Base-by-base conservation (phyloP, 768 basidiomycete species). In the Crepidotus variabilis region DNA sequence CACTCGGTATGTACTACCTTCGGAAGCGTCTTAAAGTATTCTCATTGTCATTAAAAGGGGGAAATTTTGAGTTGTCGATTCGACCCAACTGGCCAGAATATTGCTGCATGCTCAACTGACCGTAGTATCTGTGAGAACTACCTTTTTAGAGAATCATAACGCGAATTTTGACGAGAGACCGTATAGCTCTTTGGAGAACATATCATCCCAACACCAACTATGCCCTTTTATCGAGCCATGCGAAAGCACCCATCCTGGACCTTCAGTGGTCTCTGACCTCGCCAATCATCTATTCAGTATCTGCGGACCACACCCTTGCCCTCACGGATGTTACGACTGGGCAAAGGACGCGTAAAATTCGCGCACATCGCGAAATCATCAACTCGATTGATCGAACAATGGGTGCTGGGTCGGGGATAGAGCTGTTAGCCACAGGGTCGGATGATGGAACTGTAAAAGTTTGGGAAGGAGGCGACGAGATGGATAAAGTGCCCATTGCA, bases 141-240 rank as follows among this genome's bases (percentile, higher is more conserved):
- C 51, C 24, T 58, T 55, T 20, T 57, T 11, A 50, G 28, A 18
- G 2, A 21, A 1, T 9, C n/a, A 5, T 21, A 20, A 6, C 20
- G 13, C n/a, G 8, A 6, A n/a, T 51, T 33, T 11, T 45, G 22
- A 52, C 33, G 32, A 43, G 10, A 20, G 18, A 34, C 48, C 50
- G 43, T 52, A 51, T 56, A 94, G 91, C 94, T 0, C 70, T 96
- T 49, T 97, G 94, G 94, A 78, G 87, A 61, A 95, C 94, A 1
- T 97, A 95, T 56, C 74, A 92, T 14, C 93, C 94, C 6, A 94
- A 96, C 64, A 90, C 83, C 21, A 98, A 98, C 78, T 98, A 95
- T 63, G 95, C 85, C 21, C 82, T 93, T 2, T 76, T 98, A 22
- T 83, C 87, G 10, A 87, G 80, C 63, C 80, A 90, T 51, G 87